A percentile compares a stretch with the other conserved stretches of the same genome.
Conservation (phyloP, 129 eudicot species). For the Solidago caesia region DNA sequence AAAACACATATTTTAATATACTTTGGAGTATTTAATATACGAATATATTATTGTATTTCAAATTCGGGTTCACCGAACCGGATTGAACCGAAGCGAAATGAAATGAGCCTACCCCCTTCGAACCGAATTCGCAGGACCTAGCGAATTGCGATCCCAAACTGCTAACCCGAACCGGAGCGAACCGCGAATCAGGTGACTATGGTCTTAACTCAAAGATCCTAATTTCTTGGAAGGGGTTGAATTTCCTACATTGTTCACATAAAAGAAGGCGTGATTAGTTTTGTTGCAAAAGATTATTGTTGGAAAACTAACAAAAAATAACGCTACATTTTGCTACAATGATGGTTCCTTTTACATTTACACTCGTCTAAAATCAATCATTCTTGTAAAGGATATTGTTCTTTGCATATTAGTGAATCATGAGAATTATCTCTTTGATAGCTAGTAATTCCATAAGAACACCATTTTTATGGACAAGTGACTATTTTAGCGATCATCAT, state of each 20-base stretch:
- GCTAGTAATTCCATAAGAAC: neutral
- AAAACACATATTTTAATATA: too few relatives aligned
- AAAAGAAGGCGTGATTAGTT: neutral
- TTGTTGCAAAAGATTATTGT: neutral
- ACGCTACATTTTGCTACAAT: neutral
- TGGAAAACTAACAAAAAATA: neutral
- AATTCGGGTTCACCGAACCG: too few relatives aligned
- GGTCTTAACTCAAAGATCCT: too few relatives aligned
- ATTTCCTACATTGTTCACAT: neutral
- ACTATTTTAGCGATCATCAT: conserved; percentile 10
- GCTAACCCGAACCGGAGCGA: too few relatives aligned
- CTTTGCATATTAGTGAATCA: neutral
- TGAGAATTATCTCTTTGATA: neutral
- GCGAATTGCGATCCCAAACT: too few relatives aligned
- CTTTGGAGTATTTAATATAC: too few relatives aligned
- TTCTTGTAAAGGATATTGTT: neutral
- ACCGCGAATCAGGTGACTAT: too few relatives aligned
- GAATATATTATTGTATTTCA: too few relatives aligned
- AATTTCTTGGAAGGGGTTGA: conserved; percentile 7
- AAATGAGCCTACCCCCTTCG: too few relatives aligned
- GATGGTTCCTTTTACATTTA: neutral
- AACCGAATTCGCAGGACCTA: too few relatives aligned
- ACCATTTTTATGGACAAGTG: neutral
- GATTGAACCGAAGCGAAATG: too few relatives aligned
- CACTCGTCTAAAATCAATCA: neutral